A percentile compares a stretch with the other conserved stretches of the same genome.
These are phyloP conservation scores for Wickerhamiella siamensis DNA, from an alignment of 805 yeast genomes.

Conservation along the genomic window DNA sequence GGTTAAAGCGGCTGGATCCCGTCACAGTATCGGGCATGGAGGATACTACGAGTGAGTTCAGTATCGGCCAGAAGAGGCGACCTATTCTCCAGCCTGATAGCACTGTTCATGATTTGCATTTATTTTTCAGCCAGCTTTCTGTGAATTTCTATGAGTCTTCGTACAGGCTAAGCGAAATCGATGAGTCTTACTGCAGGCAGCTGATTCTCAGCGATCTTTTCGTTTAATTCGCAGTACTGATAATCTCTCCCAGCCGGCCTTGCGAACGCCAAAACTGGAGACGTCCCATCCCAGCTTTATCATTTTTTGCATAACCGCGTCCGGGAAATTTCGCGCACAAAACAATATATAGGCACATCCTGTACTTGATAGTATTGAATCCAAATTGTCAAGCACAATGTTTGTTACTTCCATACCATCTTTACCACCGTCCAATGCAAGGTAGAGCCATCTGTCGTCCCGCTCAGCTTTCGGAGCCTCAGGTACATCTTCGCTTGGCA, in stretches of 20 bases:
- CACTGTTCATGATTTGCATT: slow-evolving; percentile 30
- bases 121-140: slow-evolving; percentile 53
- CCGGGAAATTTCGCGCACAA: slow-evolving; percentile 83
- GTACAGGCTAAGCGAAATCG: slow-evolving; percentile 36
- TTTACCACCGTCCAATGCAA: slow-evolving; percentile 79
- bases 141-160: slow-evolving; percentile 50
- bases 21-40: not conserved
- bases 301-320: slow-evolving; percentile 39
- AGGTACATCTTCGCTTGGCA: slow-evolving; percentile 73
- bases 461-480: slow-evolving; percentile 34
- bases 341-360: slow-evolving; percentile 84
- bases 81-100: slow-evolving; percentile 16
- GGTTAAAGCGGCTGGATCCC: slow-evolving; percentile 24
- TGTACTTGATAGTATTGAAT: slow-evolving; percentile 33
- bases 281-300: slow-evolving; percentile 38
- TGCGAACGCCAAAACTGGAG: slow-evolving; percentile 42
- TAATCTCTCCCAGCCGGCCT: slow-evolving; percentile 93
- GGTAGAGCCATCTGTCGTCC: slow-evolving; percentile 62
- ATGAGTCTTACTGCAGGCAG: slow-evolving; percentile 33
- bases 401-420: slow-evolving; percentile 84
- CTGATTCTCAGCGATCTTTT: slow-evolving; percentile 49
- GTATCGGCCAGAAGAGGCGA: slow-evolving; percentile 17
- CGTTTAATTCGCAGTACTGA: slow-evolving; percentile 48
- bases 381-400: slow-evolving; percentile 40
- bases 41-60: not conserved